Conservation (phyloP, 2,329 filamentous ascomycete species). For the Cordyceps javanica region DNA sequence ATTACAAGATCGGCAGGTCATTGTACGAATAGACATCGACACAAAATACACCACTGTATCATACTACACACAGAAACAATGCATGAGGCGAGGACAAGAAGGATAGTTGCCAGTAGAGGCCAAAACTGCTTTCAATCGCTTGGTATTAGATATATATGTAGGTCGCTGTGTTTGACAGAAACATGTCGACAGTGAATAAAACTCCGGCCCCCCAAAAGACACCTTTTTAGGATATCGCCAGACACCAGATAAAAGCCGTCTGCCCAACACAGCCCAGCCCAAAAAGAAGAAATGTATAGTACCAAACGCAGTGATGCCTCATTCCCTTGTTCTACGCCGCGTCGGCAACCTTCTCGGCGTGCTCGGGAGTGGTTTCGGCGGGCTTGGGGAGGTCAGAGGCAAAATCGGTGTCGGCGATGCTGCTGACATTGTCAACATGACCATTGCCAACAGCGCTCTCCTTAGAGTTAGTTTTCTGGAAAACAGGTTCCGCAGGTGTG, state of each 20-base stretch:
- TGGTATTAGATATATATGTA: slow-evolving; percentile 4
- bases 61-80: background rate
- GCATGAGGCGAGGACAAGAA: background rate
- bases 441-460: background rate
- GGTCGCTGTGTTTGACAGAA: slow-evolving; percentile 5
- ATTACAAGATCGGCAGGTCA: slow-evolving; percentile 2
- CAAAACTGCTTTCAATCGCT: background rate
- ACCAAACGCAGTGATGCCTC: background rate
- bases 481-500: slow-evolving; percentile 5
- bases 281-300: background rate
- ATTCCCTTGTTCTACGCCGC: background rate
- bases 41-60: slow-evolving; percentile 2
- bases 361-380: background rate
- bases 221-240: slow-evolving; percentile 1
- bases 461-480: background rate
- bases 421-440: background rate
- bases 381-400: background rate
- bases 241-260: slow-evolving; percentile 6
- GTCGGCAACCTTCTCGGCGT: background rate
- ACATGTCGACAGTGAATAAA: slow-evolving; percentile 2
- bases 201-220: slow-evolving; percentile 1
- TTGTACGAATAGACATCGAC: slow-evolving; percentile 7
- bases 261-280: slow-evolving; percentile 8
- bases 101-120: background rate
- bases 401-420: background rate